Conservation (phyloP, 169 alveolate species). For the Cryptosporidium viatorum region DNA sequence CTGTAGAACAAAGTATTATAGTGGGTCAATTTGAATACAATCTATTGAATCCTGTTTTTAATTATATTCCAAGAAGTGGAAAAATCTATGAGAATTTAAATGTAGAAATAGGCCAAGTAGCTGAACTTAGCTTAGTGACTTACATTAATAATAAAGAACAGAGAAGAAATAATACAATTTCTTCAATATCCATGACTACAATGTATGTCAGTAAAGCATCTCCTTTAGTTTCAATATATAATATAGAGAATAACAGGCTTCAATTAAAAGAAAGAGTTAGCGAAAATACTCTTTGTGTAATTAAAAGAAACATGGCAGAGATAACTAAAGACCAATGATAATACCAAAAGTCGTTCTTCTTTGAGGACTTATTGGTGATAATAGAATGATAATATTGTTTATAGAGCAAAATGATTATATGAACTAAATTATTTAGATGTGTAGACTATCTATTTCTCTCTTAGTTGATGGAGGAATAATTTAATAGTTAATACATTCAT, state of each 20-base stretch:
- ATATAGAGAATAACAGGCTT: slow-evolving; percentile 17
- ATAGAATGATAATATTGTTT: not conserved
- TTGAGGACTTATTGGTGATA: not conserved
- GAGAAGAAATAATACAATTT: not conserved
- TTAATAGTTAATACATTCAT: slow-evolving; percentile 34
- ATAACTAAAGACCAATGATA: slow-evolving; percentile 24
- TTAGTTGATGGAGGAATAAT: not conserved
- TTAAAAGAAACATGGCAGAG: slow-evolving; percentile 51
- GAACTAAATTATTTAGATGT: not conserved
- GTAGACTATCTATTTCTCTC: not conserved
- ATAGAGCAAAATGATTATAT: not conserved
- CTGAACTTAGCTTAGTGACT: slow-evolving; percentile 45
- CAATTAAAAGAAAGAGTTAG: slow-evolving; percentile 1
- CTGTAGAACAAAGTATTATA: not conserved
- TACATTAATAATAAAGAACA: not conserved
- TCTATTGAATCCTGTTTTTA: slow-evolving; percentile 41
- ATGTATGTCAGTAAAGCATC: slow-evolving; percentile 63
- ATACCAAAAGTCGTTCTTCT: not conserved
- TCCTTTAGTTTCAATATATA: slow-evolving; percentile 38
- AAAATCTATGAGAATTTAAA: not conserved
- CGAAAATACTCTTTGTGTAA: slow-evolving; percentile 33
- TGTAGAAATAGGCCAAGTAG: not conserved
- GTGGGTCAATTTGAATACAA: slow-evolving; percentile 47
- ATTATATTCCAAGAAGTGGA: slow-evolving; percentile 1
- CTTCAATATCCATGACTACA: slow-evolving; percentile 34